Percentiles rank a stretch among this genome's conserved stretches.
Conservation (phyloP, 306 rosid species). For the Arachis hypogaea region DNA sequence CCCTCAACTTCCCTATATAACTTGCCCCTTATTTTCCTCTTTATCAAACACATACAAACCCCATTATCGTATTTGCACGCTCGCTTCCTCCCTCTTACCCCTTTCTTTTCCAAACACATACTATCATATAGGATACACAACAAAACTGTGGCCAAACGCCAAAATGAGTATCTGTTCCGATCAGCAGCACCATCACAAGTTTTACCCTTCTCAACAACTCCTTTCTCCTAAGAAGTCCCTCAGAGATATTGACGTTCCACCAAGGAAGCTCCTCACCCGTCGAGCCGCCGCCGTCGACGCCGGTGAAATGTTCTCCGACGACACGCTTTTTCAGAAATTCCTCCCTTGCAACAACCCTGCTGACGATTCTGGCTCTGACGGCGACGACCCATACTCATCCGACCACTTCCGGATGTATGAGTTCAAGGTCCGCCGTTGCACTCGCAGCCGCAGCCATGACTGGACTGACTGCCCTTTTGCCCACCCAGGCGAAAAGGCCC, state of each 20-base stretch:
- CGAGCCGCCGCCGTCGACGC: constrained; percentile 35
- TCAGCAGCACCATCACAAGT: constrained; percentile 50
- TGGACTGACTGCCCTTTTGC: constrained; percentile 98
- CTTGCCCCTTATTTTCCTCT: constrained; percentile 40
- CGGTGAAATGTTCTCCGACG: constrained; percentile 53
- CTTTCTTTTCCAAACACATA: not conserved
- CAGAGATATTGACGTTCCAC: constrained; percentile 67
- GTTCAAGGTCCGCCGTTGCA: constrained; percentile 88
- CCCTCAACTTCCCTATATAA: constrained; percentile 49
- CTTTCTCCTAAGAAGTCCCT: constrained; percentile 49
- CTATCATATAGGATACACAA: no score
- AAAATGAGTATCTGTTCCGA: constrained; percentile 66
- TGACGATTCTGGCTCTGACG: constrained; percentile 53
- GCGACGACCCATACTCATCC: constrained; percentile 80
- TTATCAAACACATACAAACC: not conserved
- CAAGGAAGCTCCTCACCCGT: constrained; percentile 72
- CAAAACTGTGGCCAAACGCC: no score
- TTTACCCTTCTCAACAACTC: constrained; percentile 43
- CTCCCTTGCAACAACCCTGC: constrained; percentile 56
- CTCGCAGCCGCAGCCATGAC: constrained; percentile 93
- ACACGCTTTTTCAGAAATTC: constrained; percentile 58
- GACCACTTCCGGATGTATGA: constrained; percentile 96
- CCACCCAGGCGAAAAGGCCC: constrained; percentile 87
- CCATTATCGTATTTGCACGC: not conserved
- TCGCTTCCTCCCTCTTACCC: not conserved